Percentiles rank a stretch among this genome's conserved stretches.
These are phyloP conservation scores for Eutypa lata DNA, from an alignment of 2,329 filamentous ascomycete species.

Conservation along the genomic window DNA sequence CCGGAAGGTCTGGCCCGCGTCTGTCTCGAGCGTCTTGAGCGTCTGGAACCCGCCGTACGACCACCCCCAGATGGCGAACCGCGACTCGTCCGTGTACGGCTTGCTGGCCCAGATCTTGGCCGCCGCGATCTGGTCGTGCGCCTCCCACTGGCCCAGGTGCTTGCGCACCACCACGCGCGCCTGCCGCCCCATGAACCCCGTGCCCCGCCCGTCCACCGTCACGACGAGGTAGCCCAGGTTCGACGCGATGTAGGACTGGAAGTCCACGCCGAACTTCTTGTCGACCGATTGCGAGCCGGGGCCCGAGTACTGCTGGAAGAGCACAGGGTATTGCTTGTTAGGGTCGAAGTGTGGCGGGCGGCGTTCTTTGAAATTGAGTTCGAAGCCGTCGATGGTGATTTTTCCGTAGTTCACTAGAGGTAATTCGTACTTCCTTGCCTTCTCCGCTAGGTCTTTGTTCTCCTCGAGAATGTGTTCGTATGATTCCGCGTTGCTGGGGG, in stretches of 20 bases:
- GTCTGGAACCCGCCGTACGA: constrained; percentile 95
- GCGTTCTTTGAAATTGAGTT: constrained; percentile 73
- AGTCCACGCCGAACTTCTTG: constrained; percentile 80
- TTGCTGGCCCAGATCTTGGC: constrained; percentile 81
- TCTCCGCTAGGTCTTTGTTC: constrained; percentile 67
- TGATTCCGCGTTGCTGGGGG: constrained; percentile 61
- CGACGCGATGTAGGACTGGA: constrained; percentile 84
- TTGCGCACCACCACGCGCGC: constrained; percentile 79
- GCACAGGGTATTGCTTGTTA: constrained; percentile 83
- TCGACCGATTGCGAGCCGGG: constrained; percentile 87
- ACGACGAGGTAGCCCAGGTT: constrained; percentile 89
- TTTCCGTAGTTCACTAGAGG: constrained; percentile 81
- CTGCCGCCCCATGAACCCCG: constrained; percentile 83
- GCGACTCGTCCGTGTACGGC: constrained; percentile 75
- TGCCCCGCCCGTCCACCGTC: constrained; percentile 90
- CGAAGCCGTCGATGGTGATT: constrained; percentile 76
- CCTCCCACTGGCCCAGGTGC: constrained; percentile 80
- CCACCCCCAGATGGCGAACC: constrained; percentile 97
- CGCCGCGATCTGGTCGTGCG: constrained; percentile 85
- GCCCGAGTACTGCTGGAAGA: constrained; percentile 93
- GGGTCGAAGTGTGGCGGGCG: constrained; percentile 85
- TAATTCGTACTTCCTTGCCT: constrained; percentile 73
- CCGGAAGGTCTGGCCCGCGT: constrained; percentile 84
- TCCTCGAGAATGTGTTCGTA: constrained; percentile 75
- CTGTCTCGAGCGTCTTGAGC: constrained; percentile 88